Evolutionary conservation across 768 basidiomycete genomes (phyloP), one percentile per base, ranked within the genome.

Genomic region (Auriscalpium orientale): DNA sequence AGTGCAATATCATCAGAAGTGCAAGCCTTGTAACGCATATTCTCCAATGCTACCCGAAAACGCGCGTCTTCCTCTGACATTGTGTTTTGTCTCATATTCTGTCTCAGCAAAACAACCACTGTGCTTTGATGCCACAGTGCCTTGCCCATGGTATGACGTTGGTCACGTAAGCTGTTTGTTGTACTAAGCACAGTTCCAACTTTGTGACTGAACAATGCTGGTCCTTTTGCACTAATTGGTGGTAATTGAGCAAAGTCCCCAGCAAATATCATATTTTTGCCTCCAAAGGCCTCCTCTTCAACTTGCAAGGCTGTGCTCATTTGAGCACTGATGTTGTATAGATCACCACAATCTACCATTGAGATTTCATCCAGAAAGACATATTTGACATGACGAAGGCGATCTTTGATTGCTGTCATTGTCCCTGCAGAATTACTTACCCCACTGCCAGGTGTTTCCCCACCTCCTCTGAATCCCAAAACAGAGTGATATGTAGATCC

Each of bases 191-290:
- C 22, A 20, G 20, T 38, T 13, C 43, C 49, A 18, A 55, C 56
- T 20, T 34, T 36, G 20, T 1, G 1, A 33, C 56, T 63, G 44
- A 68, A 73, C 5, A 71, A 45, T 1, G 65, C 18, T 13, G 51
- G 52, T 44, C 55, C 28, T 28, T 33, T 13, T 21, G 38, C 20
- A 62, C 67, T 33, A 71, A 38, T 34, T 13, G 57, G 76, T 5
- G 73, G 73, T 0, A 78, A 57, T 48, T 79, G 76, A 1, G 72
- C 74, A 68, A 77, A 76, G 53, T 78, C 76, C n/a, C 75, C 75
- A 16, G 75, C 74, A 56, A 77, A 67, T n/a, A 77, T 71, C 46
- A 78, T 65, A 54, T 72, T 73, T 22, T 73, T 66, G 1, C 74
- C 73, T 20, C 73, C 73, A 63, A 73, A 76, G 2, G 69, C 58